Evolutionary conservation across 2,329 filamentous ascomycete species (phyloP).

Genomic region (Paecilomyces formosus): DNA sequence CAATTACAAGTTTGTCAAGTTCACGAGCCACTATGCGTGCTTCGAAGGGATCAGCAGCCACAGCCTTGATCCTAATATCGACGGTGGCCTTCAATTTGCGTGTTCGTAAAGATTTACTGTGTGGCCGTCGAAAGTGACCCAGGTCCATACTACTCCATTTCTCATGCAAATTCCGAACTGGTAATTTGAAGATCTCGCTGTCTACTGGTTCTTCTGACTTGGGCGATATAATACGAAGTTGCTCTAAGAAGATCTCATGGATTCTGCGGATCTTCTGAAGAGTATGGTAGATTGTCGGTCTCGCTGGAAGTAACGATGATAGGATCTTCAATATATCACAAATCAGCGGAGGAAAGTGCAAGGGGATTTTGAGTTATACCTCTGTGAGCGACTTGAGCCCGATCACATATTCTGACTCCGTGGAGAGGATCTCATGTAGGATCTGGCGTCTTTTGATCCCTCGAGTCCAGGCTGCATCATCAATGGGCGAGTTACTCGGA

Average conservation of each 20-base stretch:
- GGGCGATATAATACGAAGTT: slow-evolving; percentile 65
- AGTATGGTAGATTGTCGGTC: slow-evolving; percentile 70
- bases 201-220: slow-evolving; percentile 41
- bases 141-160: slow-evolving; percentile 44
- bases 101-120: slow-evolving; percentile 19
- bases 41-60: slow-evolving; percentile 46
- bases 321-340: slow-evolving; percentile 50
- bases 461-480: slow-evolving; percentile 63
- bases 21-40: slow-evolving; percentile 47
- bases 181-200: slow-evolving; percentile 12
- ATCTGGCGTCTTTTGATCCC: slow-evolving; percentile 69
- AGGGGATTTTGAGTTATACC: slow-evolving; percentile 38
- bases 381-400: slow-evolving; percentile 83
- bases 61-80: slow-evolving; percentile 22
- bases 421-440: slow-evolving; percentile 75
- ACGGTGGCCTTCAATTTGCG: slow-evolving; percentile 21
- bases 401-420: slow-evolving; percentile 81
- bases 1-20: slow-evolving; percentile 45
- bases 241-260: slow-evolving; percentile 72
- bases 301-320: slow-evolving; percentile 63
- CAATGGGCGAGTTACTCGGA: slow-evolving; percentile 42
- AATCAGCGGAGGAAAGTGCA: neutral
- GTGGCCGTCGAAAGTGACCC: slow-evolving; percentile 24
- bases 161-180: slow-evolving; percentile 30
- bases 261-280: slow-evolving; percentile 71